phyloP scores from a whole-genome alignment of 2,329 filamentous ascomycete species.

The Claviceps citrina region DNA sequence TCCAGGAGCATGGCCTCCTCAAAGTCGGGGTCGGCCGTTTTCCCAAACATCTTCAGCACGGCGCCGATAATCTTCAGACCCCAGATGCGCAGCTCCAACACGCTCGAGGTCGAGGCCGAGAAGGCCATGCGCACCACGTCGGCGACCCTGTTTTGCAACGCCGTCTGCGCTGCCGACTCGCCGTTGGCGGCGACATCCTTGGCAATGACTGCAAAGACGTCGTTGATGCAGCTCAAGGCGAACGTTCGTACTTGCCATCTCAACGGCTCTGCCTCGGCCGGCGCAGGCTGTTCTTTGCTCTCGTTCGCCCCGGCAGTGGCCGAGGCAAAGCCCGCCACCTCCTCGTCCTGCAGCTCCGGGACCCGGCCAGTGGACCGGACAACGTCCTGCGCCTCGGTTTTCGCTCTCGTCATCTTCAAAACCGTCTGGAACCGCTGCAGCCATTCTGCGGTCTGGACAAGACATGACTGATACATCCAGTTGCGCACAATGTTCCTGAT shows the following conservation, averaged over 20 bases:
- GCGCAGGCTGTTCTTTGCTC: slow-evolving; percentile 28
- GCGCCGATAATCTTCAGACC: slow-evolving; percentile 89
- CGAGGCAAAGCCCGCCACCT: slow-evolving; percentile 88
- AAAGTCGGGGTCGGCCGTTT: slow-evolving; percentile 89
- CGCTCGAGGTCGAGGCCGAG: slow-evolving; percentile 86
- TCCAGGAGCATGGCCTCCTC: slow-evolving; percentile 92
- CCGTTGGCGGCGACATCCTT: slow-evolving; percentile 68
- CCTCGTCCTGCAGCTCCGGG: slow-evolving; percentile 85
- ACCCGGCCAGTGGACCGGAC: slow-evolving; percentile 30
- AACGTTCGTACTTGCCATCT: slow-evolving; percentile 94
- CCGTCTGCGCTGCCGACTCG: slow-evolving; percentile 60
- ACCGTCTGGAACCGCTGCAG: slow-evolving; percentile 77
- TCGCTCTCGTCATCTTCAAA: slow-evolving; percentile 70
- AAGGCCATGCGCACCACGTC: slow-evolving; percentile 96
- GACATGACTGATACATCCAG: slow-evolving; percentile 82
- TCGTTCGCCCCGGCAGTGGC: slow-evolving; percentile 47
- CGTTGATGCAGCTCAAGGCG: slow-evolving; percentile 74
- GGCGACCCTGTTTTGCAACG: slow-evolving; percentile 68
- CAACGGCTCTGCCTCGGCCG: slow-evolving; percentile 65
- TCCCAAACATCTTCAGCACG: slow-evolving; percentile 88
- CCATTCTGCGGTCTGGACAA: slow-evolving; percentile 70
- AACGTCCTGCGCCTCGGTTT: slow-evolving; percentile 38
- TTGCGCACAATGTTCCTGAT: slow-evolving; percentile 80
- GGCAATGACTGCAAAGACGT: slow-evolving; percentile 63
- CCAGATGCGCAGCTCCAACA: slow-evolving; percentile 77